Conservation (phyloP, 352 stramenopile genomes). For the Globisporangium nagaii region DNA sequence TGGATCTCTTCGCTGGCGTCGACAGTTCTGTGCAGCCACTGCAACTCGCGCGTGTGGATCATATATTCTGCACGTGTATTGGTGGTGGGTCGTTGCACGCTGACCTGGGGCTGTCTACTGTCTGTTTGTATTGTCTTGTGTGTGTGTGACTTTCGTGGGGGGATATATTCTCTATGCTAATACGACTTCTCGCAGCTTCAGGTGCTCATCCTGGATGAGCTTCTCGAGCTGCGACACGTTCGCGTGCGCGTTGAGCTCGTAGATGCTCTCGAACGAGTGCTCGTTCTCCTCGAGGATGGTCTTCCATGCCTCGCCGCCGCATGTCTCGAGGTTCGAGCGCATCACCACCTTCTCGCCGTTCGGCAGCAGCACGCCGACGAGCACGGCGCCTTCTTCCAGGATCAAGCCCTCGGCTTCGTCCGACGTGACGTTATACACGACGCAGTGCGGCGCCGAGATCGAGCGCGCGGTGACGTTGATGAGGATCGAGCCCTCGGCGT, state of each 20-base stretch:
- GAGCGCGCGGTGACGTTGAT: slow-evolving; percentile 97
- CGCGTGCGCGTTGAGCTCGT: slow-evolving; percentile 89
- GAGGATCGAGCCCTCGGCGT: slow-evolving; percentile 93
- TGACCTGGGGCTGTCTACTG: too few relatives aligned
- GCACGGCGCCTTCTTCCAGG: slow-evolving; percentile 90
- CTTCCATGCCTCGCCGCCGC: slow-evolving; percentile 94
- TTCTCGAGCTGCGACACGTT: slow-evolving; percentile 85
- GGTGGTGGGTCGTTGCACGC: too few relatives aligned
- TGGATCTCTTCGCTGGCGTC: too few relatives aligned
- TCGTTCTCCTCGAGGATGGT: slow-evolving; percentile 88
- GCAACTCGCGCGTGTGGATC: too few relatives aligned
- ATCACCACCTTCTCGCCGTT: slow-evolving; percentile 91
- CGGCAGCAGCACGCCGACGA: slow-evolving; percentile 91
- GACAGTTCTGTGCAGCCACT: too few relatives aligned
- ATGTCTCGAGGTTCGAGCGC: slow-evolving; percentile 89
- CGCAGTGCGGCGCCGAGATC: slow-evolving; percentile 92
- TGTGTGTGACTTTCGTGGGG: too few relatives aligned
- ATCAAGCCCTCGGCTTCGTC: slow-evolving; percentile 87
- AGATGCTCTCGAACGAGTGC: slow-evolving; percentile 94
- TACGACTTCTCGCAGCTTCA: slow-evolving; percentile 70
- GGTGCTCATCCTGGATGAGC: slow-evolving; percentile 77
- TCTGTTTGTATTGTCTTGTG: too few relatives aligned
- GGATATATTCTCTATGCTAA: slow-evolving; percentile 39
- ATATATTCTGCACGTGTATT: too few relatives aligned
- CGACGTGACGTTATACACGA: slow-evolving; percentile 97